Conservation (phyloP, 164 flowering plant genomes). For the Dillenia turbinata region DNA sequence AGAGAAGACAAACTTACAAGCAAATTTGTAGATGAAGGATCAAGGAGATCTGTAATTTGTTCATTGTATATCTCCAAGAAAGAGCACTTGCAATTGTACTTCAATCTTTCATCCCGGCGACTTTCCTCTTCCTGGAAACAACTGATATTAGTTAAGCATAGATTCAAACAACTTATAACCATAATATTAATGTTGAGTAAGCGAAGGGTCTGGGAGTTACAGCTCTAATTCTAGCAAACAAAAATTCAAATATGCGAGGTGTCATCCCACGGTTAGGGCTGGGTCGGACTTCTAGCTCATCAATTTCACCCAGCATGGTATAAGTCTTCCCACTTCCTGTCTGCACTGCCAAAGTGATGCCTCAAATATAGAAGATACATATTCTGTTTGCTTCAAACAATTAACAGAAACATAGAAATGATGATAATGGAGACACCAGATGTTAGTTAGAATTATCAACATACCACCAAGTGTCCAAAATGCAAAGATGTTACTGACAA, state of each 20-base stretch:
- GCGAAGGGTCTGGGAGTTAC: constrained; percentile 32
- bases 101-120: constrained; percentile 71
- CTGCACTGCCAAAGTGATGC: constrained; percentile 32
- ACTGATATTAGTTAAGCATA: constrained; percentile 1
- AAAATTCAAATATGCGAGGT: constrained; percentile 88
- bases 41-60: constrained; percentile 95
- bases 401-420: too few species aligned
- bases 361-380: too few species aligned
- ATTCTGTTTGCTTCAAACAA: too few species aligned
- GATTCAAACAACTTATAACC: too few species aligned
- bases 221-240: constrained; percentile 93
- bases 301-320: constrained; percentile 96
- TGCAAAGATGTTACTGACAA: too few species aligned
- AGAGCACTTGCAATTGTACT: constrained; percentile 91
- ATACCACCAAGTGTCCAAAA: too few species aligned
- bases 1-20: constrained; percentile 45
- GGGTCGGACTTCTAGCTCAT: constrained; percentile 63
- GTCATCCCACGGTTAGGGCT: constrained; percentile 93
- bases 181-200: neutral
- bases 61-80: constrained; percentile 98
- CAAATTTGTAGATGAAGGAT: constrained; percentile 85
- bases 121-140: constrained; percentile 86
- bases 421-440: too few species aligned
- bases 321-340: constrained; percentile 98
- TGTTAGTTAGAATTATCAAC: too few species aligned